Conservation (phyloP, 257 asterid species). For the Forsythia viridissima region DNA sequence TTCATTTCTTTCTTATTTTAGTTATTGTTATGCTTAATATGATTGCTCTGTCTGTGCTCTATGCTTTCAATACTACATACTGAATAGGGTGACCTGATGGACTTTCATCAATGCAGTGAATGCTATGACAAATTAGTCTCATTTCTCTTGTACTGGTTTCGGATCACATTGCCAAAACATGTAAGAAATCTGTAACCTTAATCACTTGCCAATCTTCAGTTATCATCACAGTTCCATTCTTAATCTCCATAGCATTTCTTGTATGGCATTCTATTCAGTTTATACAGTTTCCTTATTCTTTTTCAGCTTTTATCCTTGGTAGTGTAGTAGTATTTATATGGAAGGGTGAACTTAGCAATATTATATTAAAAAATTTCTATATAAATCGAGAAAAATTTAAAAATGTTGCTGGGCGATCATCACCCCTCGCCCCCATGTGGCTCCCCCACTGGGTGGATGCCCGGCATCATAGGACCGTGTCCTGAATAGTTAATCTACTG, state of each 20-base stretch:
- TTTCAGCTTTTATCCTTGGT: not conserved
- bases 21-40: not conserved
- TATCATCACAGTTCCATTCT: not conserved
- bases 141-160: conserved; percentile 90
- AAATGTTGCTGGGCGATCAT: too few species aligned
- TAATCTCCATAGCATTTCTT: not conserved
- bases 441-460: not conserved
- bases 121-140: conserved; percentile 83
- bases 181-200: conserved; percentile 45
- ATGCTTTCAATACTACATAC: not conserved
- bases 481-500: not conserved
- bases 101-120: conserved; percentile 53
- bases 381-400: too few species aligned
- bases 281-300: not conserved
- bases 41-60: not conserved
- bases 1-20: not conserved
- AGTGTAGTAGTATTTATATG: not conserved
- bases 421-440: too few species aligned
- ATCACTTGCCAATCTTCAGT: not conserved
- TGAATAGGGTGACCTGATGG: not conserved
- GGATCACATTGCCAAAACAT: conserved; percentile 65
- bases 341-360: too few species aligned
- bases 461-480: not conserved
- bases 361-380: too few species aligned
- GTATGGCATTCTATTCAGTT: not conserved